phyloP scores from a whole-genome alignment of 148 eudicot species.

The Chenopodium formosanum region DNA sequence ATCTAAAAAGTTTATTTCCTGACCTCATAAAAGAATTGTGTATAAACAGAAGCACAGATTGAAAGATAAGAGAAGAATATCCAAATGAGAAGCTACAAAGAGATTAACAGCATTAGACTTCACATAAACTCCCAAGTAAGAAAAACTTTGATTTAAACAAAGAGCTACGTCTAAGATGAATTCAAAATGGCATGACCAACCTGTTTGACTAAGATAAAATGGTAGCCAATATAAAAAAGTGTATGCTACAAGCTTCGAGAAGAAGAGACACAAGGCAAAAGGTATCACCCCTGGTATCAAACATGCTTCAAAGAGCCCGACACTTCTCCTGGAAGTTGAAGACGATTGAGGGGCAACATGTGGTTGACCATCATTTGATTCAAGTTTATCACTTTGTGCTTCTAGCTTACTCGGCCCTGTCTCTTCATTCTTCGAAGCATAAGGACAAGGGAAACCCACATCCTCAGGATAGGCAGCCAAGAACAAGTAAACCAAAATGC shows the following conservation, averaged over 20 bases:
- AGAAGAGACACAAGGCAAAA: constrained; percentile 93
- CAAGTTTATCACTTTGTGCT: constrained; percentile 37
- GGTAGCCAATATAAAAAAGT: constrained; percentile 96
- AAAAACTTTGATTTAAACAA: constrained; percentile 9
- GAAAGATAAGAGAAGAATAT: not conserved
- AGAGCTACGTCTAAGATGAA: not conserved
- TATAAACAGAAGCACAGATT: not conserved
- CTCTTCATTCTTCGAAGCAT: constrained; percentile 30
- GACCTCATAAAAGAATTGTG: not conserved
- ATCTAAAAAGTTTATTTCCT: not conserved
- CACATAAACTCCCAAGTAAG: not conserved
- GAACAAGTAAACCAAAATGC: constrained; percentile 69
- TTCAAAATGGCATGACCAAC: constrained; percentile 35
- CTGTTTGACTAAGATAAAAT: constrained; percentile 90
- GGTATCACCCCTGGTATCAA: constrained; percentile 92
- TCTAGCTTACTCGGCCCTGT: constrained; percentile 42
- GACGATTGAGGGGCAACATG: constrained; percentile 12
- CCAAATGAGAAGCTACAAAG: not conserved
- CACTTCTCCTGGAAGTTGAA: constrained; percentile 52
- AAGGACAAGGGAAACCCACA: constrained; percentile 60
- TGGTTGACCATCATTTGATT: constrained; percentile 24
- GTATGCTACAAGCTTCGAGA: constrained; percentile 95
- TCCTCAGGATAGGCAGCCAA: constrained; percentile 95
- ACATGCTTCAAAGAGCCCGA: constrained; percentile 80
- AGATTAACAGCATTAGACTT: not conserved